Evolutionary conservation across 441 rosid genomes (phyloP), one percentile per base, ranked within the genome.

Genomic region (Aleurites moluccanus): DNA sequence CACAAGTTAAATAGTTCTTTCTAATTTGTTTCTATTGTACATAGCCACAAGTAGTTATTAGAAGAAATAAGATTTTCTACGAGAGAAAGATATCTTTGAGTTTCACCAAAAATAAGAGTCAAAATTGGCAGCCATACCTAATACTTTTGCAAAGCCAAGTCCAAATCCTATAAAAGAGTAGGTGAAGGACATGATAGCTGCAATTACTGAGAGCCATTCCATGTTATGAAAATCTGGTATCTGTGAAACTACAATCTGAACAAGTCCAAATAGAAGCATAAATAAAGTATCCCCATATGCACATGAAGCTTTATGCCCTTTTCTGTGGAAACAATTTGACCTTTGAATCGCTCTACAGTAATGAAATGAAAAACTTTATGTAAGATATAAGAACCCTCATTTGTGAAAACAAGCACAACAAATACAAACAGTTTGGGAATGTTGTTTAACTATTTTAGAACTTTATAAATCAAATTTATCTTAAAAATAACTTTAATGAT

Each of bases 171-270:
- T 88, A 73, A 79, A 79, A 35, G 94, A 78, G 76, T 90, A 90
- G 53, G 86, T 20, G 64, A 88, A 86, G 72, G 94, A 90, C 94
- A 90, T 88, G 70, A 83, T 65, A 18, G 94, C 89, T 1, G 94
- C 88, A 14, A 86, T n/a, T 23, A 81, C 72, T 1, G 94, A 88
- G 42, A 90, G 85, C 94, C 90, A 88, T 63, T 20, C 67, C 89
- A 88, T 88, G 77, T 80, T 72, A 66, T 89, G 91, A 59, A 88
- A 71, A 78, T 88, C 83, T 3, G 94, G 90, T 60, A 83, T 90
- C 70, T 86, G 89, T 0, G 94, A 90, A 77, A 81, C 66, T 3
- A 84, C 64, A 38, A 88, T 74, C 81, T 90, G 90, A 55, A 83
- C 61, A 30, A 70, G 70, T 70, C 94, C 94, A 21, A 84, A 90